These are phyloP conservation scores for Yamagishiella unicocca DNA, from an alignment of 139 green algal genomes.

Conservation along the genomic window DNA sequence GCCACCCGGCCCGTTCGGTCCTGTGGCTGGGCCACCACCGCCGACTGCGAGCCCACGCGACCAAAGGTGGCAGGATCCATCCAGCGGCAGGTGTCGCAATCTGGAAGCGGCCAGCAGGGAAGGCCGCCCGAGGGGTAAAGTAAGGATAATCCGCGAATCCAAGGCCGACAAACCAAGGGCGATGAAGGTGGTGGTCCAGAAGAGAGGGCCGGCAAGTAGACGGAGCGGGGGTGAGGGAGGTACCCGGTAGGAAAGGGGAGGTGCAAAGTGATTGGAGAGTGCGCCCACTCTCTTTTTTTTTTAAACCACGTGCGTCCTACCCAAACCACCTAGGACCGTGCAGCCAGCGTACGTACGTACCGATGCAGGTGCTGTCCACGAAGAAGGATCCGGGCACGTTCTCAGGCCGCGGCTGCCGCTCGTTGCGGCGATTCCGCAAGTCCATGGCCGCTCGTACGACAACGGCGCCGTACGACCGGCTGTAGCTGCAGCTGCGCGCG, in stretches of 20 bases:
- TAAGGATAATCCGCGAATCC: no score
- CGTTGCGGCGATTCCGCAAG: background rate
- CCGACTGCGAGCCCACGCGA: conserved; percentile 57
- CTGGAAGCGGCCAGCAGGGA: conserved; percentile 34
- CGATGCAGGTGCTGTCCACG: conserved; percentile 84
- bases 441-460: background rate
- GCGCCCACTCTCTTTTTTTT: no score
- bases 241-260: no score
- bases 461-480: background rate
- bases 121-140: background rate
- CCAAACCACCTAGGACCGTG: no score
- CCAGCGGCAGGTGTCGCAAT: conserved; percentile 89
- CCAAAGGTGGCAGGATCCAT: conserved; percentile 77
- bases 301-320: no score
- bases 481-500: no score
- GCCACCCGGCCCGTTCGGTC: conserved; percentile 49
- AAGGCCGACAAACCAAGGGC: no score
- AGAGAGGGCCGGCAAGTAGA: no score
- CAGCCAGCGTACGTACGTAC: conserved; percentile 28
- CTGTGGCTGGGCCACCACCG: conserved; percentile 74
- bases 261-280: background rate
- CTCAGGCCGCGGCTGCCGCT: conserved; percentile 54
- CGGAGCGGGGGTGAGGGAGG: background rate
- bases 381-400: conserved; percentile 75
- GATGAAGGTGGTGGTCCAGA: no score